Evolutionary conservation across 2,329 filamentous ascomycete genomes (phyloP).

Genomic region (Botryosphaeria dothidea): DNA sequence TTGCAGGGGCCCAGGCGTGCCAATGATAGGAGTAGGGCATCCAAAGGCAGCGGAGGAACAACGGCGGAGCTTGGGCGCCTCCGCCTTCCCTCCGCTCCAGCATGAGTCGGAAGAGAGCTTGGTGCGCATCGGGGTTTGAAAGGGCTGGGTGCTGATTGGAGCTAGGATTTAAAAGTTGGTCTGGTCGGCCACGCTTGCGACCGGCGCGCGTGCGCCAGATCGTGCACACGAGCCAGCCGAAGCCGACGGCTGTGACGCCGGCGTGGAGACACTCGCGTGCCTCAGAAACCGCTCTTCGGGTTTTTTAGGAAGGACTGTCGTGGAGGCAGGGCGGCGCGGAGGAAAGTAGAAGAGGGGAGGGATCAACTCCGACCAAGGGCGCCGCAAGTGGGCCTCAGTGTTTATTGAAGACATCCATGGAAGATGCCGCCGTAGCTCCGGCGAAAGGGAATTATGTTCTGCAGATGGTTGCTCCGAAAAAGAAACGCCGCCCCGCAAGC

Average conservation of each 20-base stretch:
- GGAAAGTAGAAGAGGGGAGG: conserved; percentile 7
- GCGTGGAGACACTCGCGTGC: conserved; percentile 15
- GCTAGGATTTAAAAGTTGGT: conserved; percentile 8
- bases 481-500: background rate
- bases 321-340: conserved; percentile 3
- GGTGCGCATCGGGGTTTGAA: conserved; percentile 11
- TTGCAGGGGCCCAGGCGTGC: background rate
- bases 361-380: conserved; percentile 11
- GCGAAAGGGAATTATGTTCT: conserved; percentile 1
- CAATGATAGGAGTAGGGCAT: background rate
- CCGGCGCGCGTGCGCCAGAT: conserved; percentile 10
- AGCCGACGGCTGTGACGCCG: background rate
- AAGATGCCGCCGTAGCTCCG: background rate
- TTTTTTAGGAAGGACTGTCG: conserved; percentile 10
- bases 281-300: background rate
- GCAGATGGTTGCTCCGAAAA: background rate
- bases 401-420: conserved; percentile 14
- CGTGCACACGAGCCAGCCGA: background rate
- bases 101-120: conserved; percentile 10
- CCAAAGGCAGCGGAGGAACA: conserved; percentile 4
- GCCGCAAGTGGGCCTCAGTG: conserved; percentile 16
- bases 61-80: conserved; percentile 8
- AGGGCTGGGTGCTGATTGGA: conserved; percentile 11
- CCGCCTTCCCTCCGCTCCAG: conserved; percentile 12
- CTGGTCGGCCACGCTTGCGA: background rate